Base-by-base conservation (phyloP, 345 rosid species). In the Rhizophora apiculata region DNA sequence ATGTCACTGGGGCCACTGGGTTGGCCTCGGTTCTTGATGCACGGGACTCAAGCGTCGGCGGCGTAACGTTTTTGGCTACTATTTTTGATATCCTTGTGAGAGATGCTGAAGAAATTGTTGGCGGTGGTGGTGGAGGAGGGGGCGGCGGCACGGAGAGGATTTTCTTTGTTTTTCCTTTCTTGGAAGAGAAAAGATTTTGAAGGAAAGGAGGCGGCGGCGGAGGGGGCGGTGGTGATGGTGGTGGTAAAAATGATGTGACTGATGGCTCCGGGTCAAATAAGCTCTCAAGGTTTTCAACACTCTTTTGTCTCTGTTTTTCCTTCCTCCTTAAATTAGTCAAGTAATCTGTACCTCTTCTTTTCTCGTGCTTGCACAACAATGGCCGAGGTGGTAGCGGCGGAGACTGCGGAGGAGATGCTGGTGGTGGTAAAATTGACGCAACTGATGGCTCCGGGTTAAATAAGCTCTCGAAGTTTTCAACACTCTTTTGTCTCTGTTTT, bases 401-500 rank as follows among this genome's bases (percentile, higher is more conserved):
- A 0, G 78, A 71, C 3, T 74, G 77, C 1, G 73, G 67, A 3
- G 72, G 78, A 2, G 83, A 59, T 24, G 24, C 24, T 3, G 70
- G 58, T 3, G 80, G 64, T 0, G 79, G 82, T 54, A 69, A 65
- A 10, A 46, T 15, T 59, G 78, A 60, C 19, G 63, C 10, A 43
- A 66, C 62, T 21, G 78, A 27, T 7, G 82, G 43, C 61, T 79
- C 72, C 13, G 78, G 80, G 54, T 80, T 69, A 68, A 93, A 85
- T 67, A 93, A 84, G 68, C 76, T 64, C 31, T 84, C 97, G 9
- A 93, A 89, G 63, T 86, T 87, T 68, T 93, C 98, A 27, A 86
- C 84, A 77, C 98, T 93, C 75, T 83, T 87, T 80, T 93, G 96
- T 60, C 97, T 72, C 62, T 82, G 96, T 65, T 84, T 84, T 87